A percentile compares a stretch with the other conserved stretches of the same genome.
These are phyloP conservation scores for Gossypium lobatum DNA, from an alignment of 441 rosid species.

Conservation along the genomic window DNA sequence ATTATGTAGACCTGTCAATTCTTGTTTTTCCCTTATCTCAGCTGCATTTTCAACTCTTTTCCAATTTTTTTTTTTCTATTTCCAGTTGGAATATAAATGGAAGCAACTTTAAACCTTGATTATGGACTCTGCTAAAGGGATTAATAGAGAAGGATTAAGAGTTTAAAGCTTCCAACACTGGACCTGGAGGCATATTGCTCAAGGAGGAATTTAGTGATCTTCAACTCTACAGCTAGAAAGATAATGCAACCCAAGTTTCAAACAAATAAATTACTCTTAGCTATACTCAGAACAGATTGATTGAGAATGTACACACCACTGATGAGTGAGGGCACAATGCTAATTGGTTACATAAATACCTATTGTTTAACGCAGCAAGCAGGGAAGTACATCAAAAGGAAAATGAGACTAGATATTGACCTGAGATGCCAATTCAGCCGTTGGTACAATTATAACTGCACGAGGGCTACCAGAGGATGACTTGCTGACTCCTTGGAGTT, in stretches of 20 bases:
- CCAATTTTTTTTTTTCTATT: background rate
- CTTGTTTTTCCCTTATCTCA: background rate
- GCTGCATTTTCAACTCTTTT: background rate
- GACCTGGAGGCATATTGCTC: background rate
- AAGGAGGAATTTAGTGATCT: background rate
- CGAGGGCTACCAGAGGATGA: constrained; percentile 59
- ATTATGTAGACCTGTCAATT: background rate
- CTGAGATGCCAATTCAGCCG: constrained; percentile 95
- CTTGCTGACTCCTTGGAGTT: constrained; percentile 56
- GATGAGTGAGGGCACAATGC: background rate
- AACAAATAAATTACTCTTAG: background rate
- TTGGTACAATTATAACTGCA: constrained; percentile 72
- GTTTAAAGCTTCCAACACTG: background rate
- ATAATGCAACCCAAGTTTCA: background rate
- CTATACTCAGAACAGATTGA: constrained; percentile 1
- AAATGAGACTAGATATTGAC: constrained; percentile 27
- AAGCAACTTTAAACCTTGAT: background rate
- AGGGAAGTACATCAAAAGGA: constrained; percentile 9
- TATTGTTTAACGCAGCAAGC: background rate
- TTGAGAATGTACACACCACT: background rate
- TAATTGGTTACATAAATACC: background rate
- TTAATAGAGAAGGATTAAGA: background rate
- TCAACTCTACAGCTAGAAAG: background rate
- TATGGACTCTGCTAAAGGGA: background rate
- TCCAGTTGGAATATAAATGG: background rate